phyloP scores from a whole-genome alignment of 352 stramenopile species.

The Pythium insidiosum region DNA sequence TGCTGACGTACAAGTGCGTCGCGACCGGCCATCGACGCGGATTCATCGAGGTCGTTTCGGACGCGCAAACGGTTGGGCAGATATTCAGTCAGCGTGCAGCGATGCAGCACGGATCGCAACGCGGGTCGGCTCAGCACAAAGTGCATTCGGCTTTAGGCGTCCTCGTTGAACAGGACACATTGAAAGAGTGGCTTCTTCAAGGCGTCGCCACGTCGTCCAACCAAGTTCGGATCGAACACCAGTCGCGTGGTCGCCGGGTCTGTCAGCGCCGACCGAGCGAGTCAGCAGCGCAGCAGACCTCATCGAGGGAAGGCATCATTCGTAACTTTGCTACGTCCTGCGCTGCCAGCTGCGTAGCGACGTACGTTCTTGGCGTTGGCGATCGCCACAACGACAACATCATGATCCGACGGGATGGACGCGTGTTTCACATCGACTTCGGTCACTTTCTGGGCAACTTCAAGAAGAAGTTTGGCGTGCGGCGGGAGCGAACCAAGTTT shows the following conservation, averaged over 20 bases:
- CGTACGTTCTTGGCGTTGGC: slow-evolving; percentile 46
- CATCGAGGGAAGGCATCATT: slow-evolving; percentile 8
- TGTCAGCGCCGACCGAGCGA: slow-evolving; percentile 9
- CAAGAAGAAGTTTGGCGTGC: slow-evolving; percentile 23
- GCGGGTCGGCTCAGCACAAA: slow-evolving; percentile 17
- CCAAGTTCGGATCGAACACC: slow-evolving; percentile 7
- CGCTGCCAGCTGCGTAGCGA: slow-evolving; percentile 27
- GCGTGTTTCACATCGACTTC: slow-evolving; percentile 38
- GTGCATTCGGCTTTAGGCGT: slow-evolving; percentile 18
- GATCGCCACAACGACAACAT: slow-evolving; percentile 58
- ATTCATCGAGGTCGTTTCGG: slow-evolving; percentile 46
- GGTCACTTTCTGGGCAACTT: slow-evolving; percentile 32
- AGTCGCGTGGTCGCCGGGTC: background rate
- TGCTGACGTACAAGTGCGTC: slow-evolving; percentile 45
- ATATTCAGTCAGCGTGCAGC: slow-evolving; percentile 21
- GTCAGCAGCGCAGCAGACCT: background rate
- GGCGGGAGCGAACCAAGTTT: slow-evolving; percentile 19
- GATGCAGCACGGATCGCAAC: slow-evolving; percentile 10
- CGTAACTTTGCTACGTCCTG: slow-evolving; percentile 23
- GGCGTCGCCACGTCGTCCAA: no score
- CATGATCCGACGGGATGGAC: slow-evolving; percentile 26
- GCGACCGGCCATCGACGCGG: slow-evolving; percentile 35
- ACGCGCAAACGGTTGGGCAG: slow-evolving; percentile 43
- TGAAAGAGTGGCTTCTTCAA: slow-evolving; percentile 19
- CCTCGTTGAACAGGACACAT: slow-evolving; percentile 15